phyloP scores from a whole-genome alignment of 2,329 filamentous ascomycete genomes.

The Pseudocercospora musae region DNA sequence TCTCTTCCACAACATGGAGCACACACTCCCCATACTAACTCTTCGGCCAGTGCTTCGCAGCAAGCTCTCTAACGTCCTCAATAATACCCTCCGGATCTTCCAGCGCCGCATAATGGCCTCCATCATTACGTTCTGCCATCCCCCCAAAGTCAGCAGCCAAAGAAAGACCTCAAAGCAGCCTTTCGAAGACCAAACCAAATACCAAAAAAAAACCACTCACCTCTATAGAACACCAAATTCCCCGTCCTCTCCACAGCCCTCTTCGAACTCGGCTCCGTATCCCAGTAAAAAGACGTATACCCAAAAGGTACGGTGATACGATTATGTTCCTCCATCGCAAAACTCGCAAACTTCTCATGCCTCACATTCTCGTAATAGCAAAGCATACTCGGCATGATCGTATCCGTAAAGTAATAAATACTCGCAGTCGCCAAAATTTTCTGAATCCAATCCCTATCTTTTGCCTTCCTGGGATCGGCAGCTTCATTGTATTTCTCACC shows the following conservation, averaged over 20 bases:
- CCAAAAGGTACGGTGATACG: slow-evolving; percentile 38
- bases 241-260: slow-evolving; percentile 37
- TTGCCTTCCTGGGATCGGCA: slow-evolving; percentile 37
- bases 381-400: slow-evolving; percentile 39
- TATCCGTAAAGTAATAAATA: slow-evolving; percentile 40
- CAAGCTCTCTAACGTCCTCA: slow-evolving; percentile 18
- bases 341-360: slow-evolving; percentile 39
- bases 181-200: background rate
- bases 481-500: slow-evolving; percentile 45
- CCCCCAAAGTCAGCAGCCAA: background rate
- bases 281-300: slow-evolving; percentile 37
- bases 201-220: background rate
- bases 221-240: slow-evolving; percentile 38
- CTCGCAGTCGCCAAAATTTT: slow-evolving; percentile 33
- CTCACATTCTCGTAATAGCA: slow-evolving; percentile 41
- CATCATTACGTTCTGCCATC: slow-evolving; percentile 22
- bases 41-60: slow-evolving; percentile 16
- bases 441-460: slow-evolving; percentile 34
- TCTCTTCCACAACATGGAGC: too few species aligned
- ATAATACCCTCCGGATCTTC: slow-evolving; percentile 32
- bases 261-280: slow-evolving; percentile 38
- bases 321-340: slow-evolving; percentile 37
- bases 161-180: too few species aligned
- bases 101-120: slow-evolving; percentile 30
- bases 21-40: background rate